phyloP scores from a whole-genome alignment of 2,329 filamentous ascomycete species.

The Clarireedia homoeocarpa region DNA sequence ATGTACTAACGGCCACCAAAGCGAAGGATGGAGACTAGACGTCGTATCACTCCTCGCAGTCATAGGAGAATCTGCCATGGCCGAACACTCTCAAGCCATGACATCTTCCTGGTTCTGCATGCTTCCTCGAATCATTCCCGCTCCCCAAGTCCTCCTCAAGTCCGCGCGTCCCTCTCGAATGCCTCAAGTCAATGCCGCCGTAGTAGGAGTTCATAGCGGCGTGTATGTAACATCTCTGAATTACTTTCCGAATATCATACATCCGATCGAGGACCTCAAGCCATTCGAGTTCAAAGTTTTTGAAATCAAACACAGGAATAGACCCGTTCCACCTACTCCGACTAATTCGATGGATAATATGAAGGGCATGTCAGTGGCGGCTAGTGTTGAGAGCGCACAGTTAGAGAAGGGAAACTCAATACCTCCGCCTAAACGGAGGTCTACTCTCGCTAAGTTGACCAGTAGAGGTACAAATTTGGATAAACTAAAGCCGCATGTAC shows the following conservation, averaged over 20 bases:
- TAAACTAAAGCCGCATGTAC: constrained; percentile 40
- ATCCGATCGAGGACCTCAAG: constrained; percentile 42
- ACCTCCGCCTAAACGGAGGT: constrained; percentile 6
- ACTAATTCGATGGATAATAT: not conserved
- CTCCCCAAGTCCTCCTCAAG: constrained; percentile 54
- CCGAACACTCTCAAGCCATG: constrained; percentile 49
- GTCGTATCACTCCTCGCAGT: constrained; percentile 56
- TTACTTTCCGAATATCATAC: constrained; percentile 55
- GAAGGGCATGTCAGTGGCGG: not conserved
- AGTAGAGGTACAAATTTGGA: constrained; percentile 16
- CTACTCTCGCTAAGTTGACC: constrained; percentile 15
- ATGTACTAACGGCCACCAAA: not conserved
- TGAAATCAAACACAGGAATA: constrained; percentile 37
- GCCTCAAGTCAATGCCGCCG: constrained; percentile 45
- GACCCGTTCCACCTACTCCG: not conserved
- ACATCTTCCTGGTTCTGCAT: constrained; percentile 51
- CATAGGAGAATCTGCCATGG: constrained; percentile 52
- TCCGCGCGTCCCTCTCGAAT: constrained; percentile 46
- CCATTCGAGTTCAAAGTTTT: constrained; percentile 42
- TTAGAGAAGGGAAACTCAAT: constrained; percentile 6
- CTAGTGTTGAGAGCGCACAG: not conserved
- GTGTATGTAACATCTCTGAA: constrained; percentile 46
- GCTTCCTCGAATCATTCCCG: constrained; percentile 52
- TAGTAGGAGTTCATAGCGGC: constrained; percentile 52
- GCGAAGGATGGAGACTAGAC: constrained; percentile 46